Percentiles rank a stretch among this genome's conserved stretches.
Evolutionary conservation across 345 rosid species (phyloP).

Genomic region (Diplotaxis tenuifolia): DNA sequence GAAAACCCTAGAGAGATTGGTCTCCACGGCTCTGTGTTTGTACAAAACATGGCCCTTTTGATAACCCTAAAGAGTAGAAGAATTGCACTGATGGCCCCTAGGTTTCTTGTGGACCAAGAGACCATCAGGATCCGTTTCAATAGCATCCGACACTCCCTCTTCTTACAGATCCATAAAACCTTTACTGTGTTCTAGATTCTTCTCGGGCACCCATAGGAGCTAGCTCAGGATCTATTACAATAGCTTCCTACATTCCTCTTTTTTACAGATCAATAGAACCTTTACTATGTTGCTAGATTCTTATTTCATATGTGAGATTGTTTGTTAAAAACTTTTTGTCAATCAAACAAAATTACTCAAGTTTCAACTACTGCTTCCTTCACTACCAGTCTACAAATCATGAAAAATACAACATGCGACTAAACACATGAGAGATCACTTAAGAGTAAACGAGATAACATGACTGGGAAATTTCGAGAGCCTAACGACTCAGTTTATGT

Average conservation of each 20-base stretch:
- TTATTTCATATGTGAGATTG: not conserved
- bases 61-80: no score
- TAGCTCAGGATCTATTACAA: not conserved
- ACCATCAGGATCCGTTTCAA: no score
- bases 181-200: no score
- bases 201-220: not conserved
- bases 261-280: not conserved
- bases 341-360: constrained; percentile 1
- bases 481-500: constrained; percentile 51
- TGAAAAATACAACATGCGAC: constrained; percentile 22
- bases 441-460: not conserved
- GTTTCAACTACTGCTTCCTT: constrained; percentile 13
- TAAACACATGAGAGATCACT: constrained; percentile 17
- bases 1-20: no score
- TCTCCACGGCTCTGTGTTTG: no score
- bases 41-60: no score
- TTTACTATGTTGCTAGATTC: not conserved
- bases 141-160: no score
- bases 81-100: no score
- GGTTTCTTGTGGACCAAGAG: no score
- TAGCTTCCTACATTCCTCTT: not conserved
- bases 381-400: constrained; percentile 13
- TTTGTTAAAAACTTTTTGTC: not conserved
- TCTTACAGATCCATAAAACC: no score
- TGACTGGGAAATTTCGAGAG: constrained; percentile 13